Conservation (phyloP, 2,329 filamentous ascomycete species). For the Penicillium italicum region DNA sequence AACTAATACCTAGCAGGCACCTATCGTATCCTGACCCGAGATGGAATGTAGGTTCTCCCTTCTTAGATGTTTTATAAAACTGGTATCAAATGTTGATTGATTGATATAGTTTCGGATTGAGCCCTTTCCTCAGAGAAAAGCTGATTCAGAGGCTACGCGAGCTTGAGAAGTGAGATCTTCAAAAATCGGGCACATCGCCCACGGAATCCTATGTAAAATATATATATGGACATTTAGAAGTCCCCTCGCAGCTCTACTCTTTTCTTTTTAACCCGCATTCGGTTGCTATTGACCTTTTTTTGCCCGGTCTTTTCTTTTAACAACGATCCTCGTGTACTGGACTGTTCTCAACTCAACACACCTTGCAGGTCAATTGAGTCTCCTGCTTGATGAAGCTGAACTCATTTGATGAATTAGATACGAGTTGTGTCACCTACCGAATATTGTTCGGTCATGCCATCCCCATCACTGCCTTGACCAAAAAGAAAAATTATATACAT, state of each 20-base stretch:
- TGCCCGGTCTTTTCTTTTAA: neutral
- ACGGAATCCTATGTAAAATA: neutral
- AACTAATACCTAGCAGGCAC: constrained; percentile 42
- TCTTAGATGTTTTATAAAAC: neutral
- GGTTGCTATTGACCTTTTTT: neutral
- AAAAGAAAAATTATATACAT: neutral
- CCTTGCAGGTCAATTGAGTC: neutral
- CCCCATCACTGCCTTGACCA: neutral
- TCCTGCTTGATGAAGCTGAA: neutral
- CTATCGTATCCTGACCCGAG: constrained; percentile 58
- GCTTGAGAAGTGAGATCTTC: constrained; percentile 19
- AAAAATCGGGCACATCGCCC: neutral
- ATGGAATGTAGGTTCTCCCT: constrained; percentile 53
- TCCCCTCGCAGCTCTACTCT: neutral
- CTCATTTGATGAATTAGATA: neutral
- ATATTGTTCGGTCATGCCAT: neutral
- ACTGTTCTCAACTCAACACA: neutral
- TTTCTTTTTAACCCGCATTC: neutral
- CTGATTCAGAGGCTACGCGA: constrained; percentile 47
- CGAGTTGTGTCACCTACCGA: neutral
- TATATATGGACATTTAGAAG: neutral
- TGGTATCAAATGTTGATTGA: constrained; percentile 20
- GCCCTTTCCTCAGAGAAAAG: constrained; percentile 49
- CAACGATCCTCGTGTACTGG: neutral
- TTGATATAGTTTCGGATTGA: constrained; percentile 44